Evolutionary conservation across 768 basidiomycete genomes (phyloP).

Genomic region (Termitomyces heimii): DNA sequence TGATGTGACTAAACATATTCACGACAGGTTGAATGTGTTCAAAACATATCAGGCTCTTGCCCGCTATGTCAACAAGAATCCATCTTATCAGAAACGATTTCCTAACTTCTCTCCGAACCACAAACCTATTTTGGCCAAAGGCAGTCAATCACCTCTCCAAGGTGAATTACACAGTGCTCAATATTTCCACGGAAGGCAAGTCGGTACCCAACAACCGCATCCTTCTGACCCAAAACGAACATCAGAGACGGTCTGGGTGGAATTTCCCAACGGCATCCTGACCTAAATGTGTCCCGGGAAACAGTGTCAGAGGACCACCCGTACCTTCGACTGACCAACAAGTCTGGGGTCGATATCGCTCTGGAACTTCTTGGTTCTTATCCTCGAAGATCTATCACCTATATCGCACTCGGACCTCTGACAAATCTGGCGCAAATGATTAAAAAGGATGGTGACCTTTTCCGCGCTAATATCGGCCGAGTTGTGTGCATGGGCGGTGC

Average conservation of each 20-base stretch:
- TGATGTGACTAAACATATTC: neutral
- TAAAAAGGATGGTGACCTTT: slow-evolving; percentile 42
- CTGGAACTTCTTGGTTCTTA: slow-evolving; percentile 47
- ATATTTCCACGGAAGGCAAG: slow-evolving; percentile 80
- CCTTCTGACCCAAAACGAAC: neutral
- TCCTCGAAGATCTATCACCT: slow-evolving; percentile 54
- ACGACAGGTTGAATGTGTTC: slow-evolving; percentile 58
- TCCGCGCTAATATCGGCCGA: slow-evolving; percentile 59
- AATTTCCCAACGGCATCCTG: slow-evolving; percentile 60
- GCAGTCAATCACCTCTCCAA: slow-evolving; percentile 58
- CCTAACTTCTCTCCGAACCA: slow-evolving; percentile 46
- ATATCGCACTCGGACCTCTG: slow-evolving; percentile 69
- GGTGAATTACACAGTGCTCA: slow-evolving; percentile 72
- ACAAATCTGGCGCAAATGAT: slow-evolving; percentile 75
- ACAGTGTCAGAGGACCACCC: slow-evolving; percentile 23
- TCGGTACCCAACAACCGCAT: neutral
- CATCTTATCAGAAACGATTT: slow-evolving; percentile 50
- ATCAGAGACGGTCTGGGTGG: slow-evolving; percentile 63
- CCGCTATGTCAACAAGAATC: slow-evolving; percentile 48
- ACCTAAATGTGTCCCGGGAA: slow-evolving; percentile 36
- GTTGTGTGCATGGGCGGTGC: slow-evolving; percentile 93
- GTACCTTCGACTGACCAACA: slow-evolving; percentile 40
- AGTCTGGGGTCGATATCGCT: slow-evolving; percentile 47
- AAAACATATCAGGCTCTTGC: slow-evolving; percentile 70
- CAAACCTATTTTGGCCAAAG: slow-evolving; percentile 62